A percentile compares a stretch with the other conserved stretches of the same genome.
These are phyloP conservation scores for Kwoniella shandongensis DNA, from an alignment of 768 basidiomycete genomes.

Conservation along the genomic window DNA sequence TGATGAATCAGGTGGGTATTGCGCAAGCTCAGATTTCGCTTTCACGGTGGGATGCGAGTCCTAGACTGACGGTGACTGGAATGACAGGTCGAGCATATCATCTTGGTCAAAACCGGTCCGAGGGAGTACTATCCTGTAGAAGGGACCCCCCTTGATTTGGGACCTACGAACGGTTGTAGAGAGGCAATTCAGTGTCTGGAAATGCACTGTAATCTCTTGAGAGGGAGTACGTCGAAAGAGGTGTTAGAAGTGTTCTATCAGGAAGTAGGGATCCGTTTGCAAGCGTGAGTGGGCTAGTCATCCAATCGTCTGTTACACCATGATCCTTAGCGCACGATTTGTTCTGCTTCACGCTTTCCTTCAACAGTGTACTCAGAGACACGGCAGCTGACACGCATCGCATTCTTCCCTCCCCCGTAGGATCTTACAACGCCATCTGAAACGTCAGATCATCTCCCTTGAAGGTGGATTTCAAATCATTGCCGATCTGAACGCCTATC, in stretches of 20 bases:
- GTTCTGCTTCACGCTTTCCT: too few relatives aligned
- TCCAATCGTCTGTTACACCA: too few relatives aligned
- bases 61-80: conserved; percentile 5
- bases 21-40: too few relatives aligned
- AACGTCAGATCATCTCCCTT: conserved; percentile 93
- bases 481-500: conserved; percentile 91
- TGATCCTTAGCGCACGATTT: too few relatives aligned
- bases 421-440: conserved; percentile 93
- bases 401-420: conserved; percentile 60
- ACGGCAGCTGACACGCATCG: too few relatives aligned
- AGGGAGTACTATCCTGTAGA: conserved; percentile 89
- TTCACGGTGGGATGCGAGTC: not conserved
- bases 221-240: conserved; percentile 91
- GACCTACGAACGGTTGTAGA: conserved; percentile 80
- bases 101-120: conserved; percentile 74
- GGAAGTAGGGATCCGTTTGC: conserved; percentile 87
- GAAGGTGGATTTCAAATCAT: conserved; percentile 94
- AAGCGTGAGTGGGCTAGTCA: conserved; percentile 73
- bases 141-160: conserved; percentile 73
- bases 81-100: conserved; percentile 86
- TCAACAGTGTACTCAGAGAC: too few relatives aligned
- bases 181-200: conserved; percentile 87
- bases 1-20: conserved; percentile 80
- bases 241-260: conserved; percentile 97
- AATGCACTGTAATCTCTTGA: conserved; percentile 84